Conservation (phyloP, 2,329 filamentous ascomycete genomes). For the Fusarium sp. region DNA sequence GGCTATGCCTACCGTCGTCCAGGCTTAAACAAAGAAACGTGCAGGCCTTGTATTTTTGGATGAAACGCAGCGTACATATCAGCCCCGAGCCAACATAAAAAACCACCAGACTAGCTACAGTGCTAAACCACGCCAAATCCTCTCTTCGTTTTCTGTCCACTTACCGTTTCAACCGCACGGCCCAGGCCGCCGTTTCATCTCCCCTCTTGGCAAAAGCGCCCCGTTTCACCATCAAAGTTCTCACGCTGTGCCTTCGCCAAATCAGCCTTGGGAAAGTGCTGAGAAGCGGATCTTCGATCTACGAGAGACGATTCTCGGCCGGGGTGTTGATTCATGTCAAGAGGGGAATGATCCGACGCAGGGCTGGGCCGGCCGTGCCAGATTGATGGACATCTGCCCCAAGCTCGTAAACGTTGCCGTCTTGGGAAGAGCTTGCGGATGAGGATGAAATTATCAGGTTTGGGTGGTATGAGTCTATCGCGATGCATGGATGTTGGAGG, state of each 20-base stretch:
- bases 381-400: constrained; percentile 8
- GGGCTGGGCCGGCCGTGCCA: constrained; percentile 26
- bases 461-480: constrained; percentile 14
- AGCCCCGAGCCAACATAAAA: constrained; percentile 3
- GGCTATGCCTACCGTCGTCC: constrained; percentile 8
- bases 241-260: neutral
- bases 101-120: neutral
- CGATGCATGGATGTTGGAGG: constrained; percentile 4
- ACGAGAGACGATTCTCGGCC: neutral
- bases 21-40: constrained; percentile 17
- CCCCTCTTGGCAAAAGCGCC: constrained; percentile 8
- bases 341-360: constrained; percentile 7
- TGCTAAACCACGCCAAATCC: neutral
- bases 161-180: constrained; percentile 30
- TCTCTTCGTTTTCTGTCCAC: neutral
- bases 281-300: constrained; percentile 9
- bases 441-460: neutral
- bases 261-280: neutral
- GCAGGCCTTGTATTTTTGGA: neutral
- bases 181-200: constrained; percentile 31
- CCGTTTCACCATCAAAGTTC: constrained; percentile 35
- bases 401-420: constrained; percentile 33
- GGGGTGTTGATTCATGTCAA: constrained; percentile 7
- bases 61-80: constrained; percentile 23
- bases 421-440: constrained; percentile 40